phyloP scores from a whole-genome alignment of 2,329 filamentous ascomycete genomes.

The Apiospora saccharicola region DNA sequence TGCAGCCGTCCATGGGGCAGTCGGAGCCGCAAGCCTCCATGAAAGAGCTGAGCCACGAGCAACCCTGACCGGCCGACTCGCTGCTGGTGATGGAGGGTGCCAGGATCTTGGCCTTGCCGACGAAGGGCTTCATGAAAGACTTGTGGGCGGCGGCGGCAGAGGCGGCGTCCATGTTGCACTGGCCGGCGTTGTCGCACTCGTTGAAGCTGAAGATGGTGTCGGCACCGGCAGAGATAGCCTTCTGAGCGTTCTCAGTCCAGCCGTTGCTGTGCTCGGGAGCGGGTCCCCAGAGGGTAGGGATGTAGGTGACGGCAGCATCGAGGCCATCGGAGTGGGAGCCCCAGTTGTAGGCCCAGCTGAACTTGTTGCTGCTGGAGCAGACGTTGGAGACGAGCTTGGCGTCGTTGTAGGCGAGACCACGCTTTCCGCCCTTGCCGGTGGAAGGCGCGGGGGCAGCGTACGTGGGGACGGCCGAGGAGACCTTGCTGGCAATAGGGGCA shows the following conservation, averaged over 20 bases:
- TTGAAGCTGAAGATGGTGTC: conserved; percentile 73
- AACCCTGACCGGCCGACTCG: conserved; percentile 54
- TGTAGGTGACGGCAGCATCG: conserved; percentile 58
- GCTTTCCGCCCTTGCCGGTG: conserved; percentile 34
- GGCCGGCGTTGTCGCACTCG: conserved; percentile 70
- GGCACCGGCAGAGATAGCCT: conserved; percentile 61
- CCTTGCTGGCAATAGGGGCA: background rate
- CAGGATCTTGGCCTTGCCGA: conserved; percentile 61
- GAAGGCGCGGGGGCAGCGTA: conserved; percentile 26
- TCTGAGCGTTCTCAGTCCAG: conserved; percentile 60
- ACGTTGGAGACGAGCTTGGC: conserved; percentile 38
- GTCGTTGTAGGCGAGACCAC: conserved; percentile 46
- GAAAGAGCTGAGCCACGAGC: conserved; percentile 63
- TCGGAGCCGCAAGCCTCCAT: conserved; percentile 56
- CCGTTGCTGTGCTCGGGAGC: conserved; percentile 48
- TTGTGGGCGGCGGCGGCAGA: conserved; percentile 61
- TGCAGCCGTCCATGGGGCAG: conserved; percentile 67
- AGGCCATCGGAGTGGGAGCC: conserved; percentile 42
- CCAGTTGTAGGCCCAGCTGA: conserved; percentile 46
- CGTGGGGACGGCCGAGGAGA: background rate
- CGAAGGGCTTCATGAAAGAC: conserved; percentile 62
- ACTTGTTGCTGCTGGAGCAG: conserved; percentile 33
- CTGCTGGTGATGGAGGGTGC: conserved; percentile 71
- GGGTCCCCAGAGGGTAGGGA: conserved; percentile 73
- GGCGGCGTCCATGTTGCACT: conserved; percentile 64